Conservation (phyloP, 1,284 basidiomycete species). For the Malassezia globosa region DNA sequence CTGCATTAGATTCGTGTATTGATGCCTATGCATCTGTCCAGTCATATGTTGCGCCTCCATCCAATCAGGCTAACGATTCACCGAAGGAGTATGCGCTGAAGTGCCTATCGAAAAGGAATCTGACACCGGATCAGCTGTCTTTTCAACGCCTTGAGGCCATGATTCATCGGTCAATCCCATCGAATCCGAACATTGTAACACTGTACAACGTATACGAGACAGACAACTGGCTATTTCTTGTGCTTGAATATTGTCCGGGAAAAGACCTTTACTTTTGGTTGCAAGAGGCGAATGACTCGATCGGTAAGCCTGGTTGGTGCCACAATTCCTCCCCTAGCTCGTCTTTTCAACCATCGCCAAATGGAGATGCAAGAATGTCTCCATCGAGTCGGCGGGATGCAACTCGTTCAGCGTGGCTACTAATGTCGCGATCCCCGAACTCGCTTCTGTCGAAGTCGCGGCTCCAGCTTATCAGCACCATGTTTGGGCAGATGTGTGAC, state of each 20-base stretch:
- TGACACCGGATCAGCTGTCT: slow-evolving; percentile 37
- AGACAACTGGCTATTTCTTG: slow-evolving; percentile 63
- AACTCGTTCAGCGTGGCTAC: slow-evolving; percentile 60
- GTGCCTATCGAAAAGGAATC: slow-evolving; percentile 62
- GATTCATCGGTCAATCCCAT: slow-evolving; percentile 82
- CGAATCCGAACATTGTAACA: slow-evolving; percentile 89
- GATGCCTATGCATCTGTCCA: background rate
- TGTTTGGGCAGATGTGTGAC: slow-evolving; percentile 98
- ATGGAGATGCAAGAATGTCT: background rate
- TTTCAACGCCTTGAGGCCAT: slow-evolving; percentile 56
- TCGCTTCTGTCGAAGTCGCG: slow-evolving; percentile 74
- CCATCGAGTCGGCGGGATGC: slow-evolving; percentile 49
- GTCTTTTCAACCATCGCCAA: background rate
- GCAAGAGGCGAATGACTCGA: slow-evolving; percentile 52
- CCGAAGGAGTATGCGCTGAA: slow-evolving; percentile 84
- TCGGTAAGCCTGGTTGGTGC: background rate
- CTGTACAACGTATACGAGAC: slow-evolving; percentile 62
- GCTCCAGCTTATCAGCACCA: slow-evolving; percentile 79
- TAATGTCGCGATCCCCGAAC: slow-evolving; percentile 56
- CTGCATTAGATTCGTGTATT: background rate
- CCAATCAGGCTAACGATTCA: too few species aligned
- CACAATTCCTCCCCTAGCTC: background rate
- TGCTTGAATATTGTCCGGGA: slow-evolving; percentile 86
- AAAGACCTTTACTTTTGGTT: slow-evolving; percentile 87
- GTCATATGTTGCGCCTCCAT: too few species aligned